Evolutionary conservation across 345 rosid species (phyloP).

Genomic region (Citrus australasica): DNA sequence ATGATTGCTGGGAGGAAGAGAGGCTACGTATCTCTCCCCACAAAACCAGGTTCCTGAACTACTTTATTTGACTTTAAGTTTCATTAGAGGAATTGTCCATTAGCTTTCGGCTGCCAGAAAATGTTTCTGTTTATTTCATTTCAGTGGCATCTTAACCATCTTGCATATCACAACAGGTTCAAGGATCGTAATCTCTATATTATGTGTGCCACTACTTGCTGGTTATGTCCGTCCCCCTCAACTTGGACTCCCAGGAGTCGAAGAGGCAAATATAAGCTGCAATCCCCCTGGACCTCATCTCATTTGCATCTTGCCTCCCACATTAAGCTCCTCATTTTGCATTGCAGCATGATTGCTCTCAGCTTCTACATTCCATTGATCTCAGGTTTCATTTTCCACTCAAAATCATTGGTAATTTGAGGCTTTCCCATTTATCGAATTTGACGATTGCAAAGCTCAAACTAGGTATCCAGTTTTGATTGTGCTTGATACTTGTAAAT

Average conservation of each 20-base stretch:
- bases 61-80: conserved; percentile 4
- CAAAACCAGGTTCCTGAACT: conserved; percentile 53
- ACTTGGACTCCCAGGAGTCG: conserved; percentile 56
- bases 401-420: background rate
- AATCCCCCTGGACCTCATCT: conserved; percentile 89
- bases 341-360: conserved; percentile 43
- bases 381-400: conserved; percentile 7
- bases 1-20: conserved; percentile 98
- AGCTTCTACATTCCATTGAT: background rate
- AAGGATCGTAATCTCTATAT: conserved; percentile 67
- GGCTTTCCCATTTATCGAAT: background rate
- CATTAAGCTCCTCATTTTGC: conserved; percentile 82
- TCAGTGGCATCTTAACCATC: background rate
- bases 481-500: conserved; percentile 7
- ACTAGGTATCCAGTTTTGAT: conserved; percentile 14
- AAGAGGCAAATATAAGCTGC: conserved; percentile 76
- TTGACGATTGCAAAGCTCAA: background rate
- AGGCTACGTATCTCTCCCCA: conserved; percentile 71
- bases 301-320: conserved; percentile 84
- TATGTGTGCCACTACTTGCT: conserved; percentile 80
- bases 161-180: conserved; percentile 43
- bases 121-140: background rate
- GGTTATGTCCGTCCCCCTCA: conserved; percentile 91
- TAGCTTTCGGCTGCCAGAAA: background rate
- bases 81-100: background rate